Percentiles rank a stretch among this genome's conserved stretches.
Evolutionary conservation across 306 rosid species (phyloP).

Genomic region (Sicyos baderoa): DNA sequence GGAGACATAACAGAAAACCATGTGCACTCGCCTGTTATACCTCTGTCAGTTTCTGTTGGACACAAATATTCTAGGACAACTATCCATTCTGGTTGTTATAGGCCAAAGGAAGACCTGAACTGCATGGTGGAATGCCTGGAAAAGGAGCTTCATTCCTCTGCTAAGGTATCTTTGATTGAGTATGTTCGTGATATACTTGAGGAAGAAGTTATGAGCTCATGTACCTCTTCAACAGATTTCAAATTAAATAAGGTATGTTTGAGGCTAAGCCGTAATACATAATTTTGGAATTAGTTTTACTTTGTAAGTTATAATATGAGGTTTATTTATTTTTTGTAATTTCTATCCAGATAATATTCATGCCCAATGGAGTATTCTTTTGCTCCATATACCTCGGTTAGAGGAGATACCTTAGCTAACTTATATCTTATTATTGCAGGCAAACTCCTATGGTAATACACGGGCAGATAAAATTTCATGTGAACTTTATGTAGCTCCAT

Average conservation of each 20-base stretch:
- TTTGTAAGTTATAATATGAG: too few relatives aligned
- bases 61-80: slow-evolving; percentile 29
- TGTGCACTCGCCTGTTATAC: slow-evolving; percentile 24
- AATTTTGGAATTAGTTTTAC: not conserved
- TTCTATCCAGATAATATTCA: not conserved
- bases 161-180: slow-evolving; percentile 40
- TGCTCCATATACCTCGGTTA: not conserved
- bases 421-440: slow-evolving; percentile 41
- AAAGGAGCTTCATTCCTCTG: slow-evolving; percentile 60
- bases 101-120: slow-evolving; percentile 31
- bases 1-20: slow-evolving; percentile 25
- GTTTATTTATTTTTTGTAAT: not conserved
- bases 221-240: slow-evolving; percentile 25
- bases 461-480: slow-evolving; percentile 17
- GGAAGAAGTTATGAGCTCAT: slow-evolving; percentile 44
- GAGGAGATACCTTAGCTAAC: slow-evolving; percentile 3
- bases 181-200: slow-evolving; percentile 38
- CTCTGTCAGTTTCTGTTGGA: slow-evolving; percentile 19
- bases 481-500: slow-evolving; percentile 21
- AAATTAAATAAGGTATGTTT: slow-evolving; percentile 42
- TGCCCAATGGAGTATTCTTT: not conserved
- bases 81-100: slow-evolving; percentile 23
- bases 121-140: slow-evolving; percentile 49
- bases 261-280: not conserved
- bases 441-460: slow-evolving; percentile 26